These are phyloP conservation scores for Luffa aegyptiaca DNA, from an alignment of 306 rosid species.

Conservation along the genomic window DNA sequence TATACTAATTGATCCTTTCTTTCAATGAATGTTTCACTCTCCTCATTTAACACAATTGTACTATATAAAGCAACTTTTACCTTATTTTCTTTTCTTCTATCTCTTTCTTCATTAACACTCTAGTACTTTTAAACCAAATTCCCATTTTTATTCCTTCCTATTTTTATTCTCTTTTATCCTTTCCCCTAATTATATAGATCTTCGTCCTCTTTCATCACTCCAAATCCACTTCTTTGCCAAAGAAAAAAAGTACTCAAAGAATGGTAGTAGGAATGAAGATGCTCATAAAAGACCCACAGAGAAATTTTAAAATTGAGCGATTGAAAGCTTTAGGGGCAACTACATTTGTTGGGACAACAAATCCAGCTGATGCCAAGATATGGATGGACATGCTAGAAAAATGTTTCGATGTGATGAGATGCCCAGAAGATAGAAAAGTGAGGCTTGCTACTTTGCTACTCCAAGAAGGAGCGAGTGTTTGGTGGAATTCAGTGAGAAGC, in stretches of 20 bases:
- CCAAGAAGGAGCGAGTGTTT: not conserved
- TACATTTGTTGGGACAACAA: not conserved
- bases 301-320: not conserved
- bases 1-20: no score
- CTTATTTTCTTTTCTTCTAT: not conserved
- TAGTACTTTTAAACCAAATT: no score
- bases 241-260: not conserved
- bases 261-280: not conserved
- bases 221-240: not conserved
- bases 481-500: not conserved
- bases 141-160: no score
- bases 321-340: not conserved
- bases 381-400: not conserved
- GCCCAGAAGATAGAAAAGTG: not conserved
- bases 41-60: no score
- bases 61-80: no score
- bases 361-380: not conserved
- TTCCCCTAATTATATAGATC: not conserved
- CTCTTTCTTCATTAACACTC: no score
- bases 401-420: not conserved
- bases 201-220: not conserved
- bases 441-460: not conserved
- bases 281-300: not conserved
- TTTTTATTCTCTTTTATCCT: not conserved
- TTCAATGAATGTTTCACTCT: no score